A percentile compares a stretch with the other conserved stretches of the same genome.
Evolutionary conservation across 495 filamentous ascomycete species (phyloP).

Genomic region (Trichoderma gamsii): DNA sequence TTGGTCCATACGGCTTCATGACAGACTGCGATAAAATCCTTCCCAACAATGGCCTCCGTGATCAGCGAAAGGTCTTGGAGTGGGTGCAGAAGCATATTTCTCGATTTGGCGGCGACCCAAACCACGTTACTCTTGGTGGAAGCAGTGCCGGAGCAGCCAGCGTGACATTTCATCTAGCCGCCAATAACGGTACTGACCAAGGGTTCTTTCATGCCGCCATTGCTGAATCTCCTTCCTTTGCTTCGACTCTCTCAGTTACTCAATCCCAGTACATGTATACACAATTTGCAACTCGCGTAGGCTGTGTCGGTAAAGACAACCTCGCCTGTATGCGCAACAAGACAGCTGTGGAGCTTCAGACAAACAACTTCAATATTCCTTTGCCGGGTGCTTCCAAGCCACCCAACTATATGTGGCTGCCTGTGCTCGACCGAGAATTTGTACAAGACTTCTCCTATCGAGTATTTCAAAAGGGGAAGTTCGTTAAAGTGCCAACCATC

Average conservation of each 20-base stretch:
- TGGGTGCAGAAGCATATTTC: slow-evolving; percentile 53
- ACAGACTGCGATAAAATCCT: slow-evolving; percentile 44
- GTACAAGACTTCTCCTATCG: slow-evolving; percentile 46
- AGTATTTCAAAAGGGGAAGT: slow-evolving; percentile 45
- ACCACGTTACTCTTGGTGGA: slow-evolving; percentile 52
- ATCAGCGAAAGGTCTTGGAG: slow-evolving; percentile 50
- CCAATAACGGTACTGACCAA: slow-evolving; percentile 35
- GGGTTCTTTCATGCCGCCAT: slow-evolving; percentile 48
- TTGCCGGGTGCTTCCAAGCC: background rate
- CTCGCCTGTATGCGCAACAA: slow-evolving; percentile 48
- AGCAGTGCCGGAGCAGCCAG: slow-evolving; percentile 48
- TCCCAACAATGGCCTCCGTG: slow-evolving; percentile 56
- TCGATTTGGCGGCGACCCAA: slow-evolving; percentile 54
- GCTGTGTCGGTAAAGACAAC: slow-evolving; percentile 41
- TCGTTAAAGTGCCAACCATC: slow-evolving; percentile 54
- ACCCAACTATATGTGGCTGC: slow-evolving; percentile 20
- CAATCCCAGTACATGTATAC: slow-evolving; percentile 52
- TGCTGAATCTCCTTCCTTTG: slow-evolving; percentile 52
- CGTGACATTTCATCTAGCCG: slow-evolving; percentile 29
- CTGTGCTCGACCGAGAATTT: slow-evolving; percentile 52
- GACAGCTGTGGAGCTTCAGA: slow-evolving; percentile 39
- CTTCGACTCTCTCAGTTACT: slow-evolving; percentile 40
- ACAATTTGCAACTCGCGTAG: slow-evolving; percentile 43
- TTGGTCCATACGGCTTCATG: slow-evolving; percentile 57
- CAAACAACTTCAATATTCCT: slow-evolving; percentile 45